Evolutionary conservation across 2,329 filamentous ascomycete genomes (phyloP), one percentile per base, ranked within the genome.

Genomic region (Emmonsiellopsis sp.): DNA sequence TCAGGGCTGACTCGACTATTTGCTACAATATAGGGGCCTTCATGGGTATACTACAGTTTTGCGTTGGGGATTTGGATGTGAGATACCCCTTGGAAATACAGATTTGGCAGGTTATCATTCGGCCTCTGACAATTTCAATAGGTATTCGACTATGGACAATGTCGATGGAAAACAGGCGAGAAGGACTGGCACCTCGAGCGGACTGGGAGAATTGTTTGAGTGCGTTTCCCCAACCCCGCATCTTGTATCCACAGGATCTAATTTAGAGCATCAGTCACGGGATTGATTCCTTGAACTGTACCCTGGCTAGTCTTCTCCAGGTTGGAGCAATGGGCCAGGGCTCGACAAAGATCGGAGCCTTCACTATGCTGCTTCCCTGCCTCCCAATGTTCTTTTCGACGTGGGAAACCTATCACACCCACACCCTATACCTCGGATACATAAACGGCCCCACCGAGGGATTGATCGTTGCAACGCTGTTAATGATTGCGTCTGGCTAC

Each of bases 321-420:
- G 92, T 88, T 5, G 92, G 88, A 13, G 91, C 92, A 51, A 93
- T 98, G 86, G 92, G 88, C 31, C 80, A 95, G 50, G 93, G 93
- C 42, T 83, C 87, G 3, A 88, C 87, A 14, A 85, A 84, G 58
- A 83, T 88, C 17, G 93, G 93, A 60, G 86, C 93, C 54, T 94
- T 95, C 68, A 97, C 93, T 1, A 90, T 91, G 1, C 76, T 98
- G 43, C 84, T 92, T 56, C 93, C 93, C 1, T 94, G 90, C 62
- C 75, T 98, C 44, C 88, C 93, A 56, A 98, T 98, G 93, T 98
- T 95, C 77, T 96, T 98, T 74, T 96, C 92, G 2, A 98, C 93
- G 2, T 98, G 93, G 93, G 93, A 98, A 74, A 98, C 93, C 1
- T 98, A 96, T 70, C 93, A 98, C 72, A 96, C 93, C 5, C 93